Evolutionary conservation across 768 basidiomycete species (phyloP), one percentile per base, ranked within the genome.

Genomic region (Suillus fuscotomentosus): DNA sequence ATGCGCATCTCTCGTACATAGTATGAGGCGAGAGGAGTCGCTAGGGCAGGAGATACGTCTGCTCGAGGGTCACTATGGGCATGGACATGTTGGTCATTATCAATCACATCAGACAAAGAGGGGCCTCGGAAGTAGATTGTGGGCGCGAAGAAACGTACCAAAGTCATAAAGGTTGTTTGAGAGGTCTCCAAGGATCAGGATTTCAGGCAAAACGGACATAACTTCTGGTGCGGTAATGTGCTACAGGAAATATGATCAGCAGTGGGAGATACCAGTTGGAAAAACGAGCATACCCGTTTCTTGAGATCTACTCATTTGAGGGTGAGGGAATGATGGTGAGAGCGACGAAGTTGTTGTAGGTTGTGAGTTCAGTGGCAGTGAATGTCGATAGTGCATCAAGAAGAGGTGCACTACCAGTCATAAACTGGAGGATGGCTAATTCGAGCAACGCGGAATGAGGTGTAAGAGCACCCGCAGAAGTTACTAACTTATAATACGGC

Each of bases 1-100:
- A 99, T 95, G 41, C 97, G 89, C 92, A 98, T 95, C 76, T 98
- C 97, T 63, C 97, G 89, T 38, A 95, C 84, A 75, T 97, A 98
- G 80, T 83, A 97, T 8, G 97, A 0, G 90, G 91, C 2, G 88
- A 84, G 54, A 99, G 85, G 64, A 95, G 78, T 48, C 92, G 90
- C 3, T 92, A 95, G 17, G 95, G 90, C 24, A 94, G 78, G 67
- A 98, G 88, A 71, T 91, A 86, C 1, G 84, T 86, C 76, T 94
- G 89, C 77, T 98, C 96, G 60, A 98, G 89, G 14, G 89, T 89
- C 20, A 95, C 94, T 94, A 69, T 63, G 55, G 60, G 56, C 14
- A 38, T 47, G 61, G 43, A 22, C 60, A 55, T 3, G 41, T 27
- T 24, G 24, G 54, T 60, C n/a, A 17, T 39, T 48, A 27, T 60